Evolutionary conservation across 2,329 filamentous ascomycete genomes (phyloP).

Genomic region (Metarhizium brunneum): DNA sequence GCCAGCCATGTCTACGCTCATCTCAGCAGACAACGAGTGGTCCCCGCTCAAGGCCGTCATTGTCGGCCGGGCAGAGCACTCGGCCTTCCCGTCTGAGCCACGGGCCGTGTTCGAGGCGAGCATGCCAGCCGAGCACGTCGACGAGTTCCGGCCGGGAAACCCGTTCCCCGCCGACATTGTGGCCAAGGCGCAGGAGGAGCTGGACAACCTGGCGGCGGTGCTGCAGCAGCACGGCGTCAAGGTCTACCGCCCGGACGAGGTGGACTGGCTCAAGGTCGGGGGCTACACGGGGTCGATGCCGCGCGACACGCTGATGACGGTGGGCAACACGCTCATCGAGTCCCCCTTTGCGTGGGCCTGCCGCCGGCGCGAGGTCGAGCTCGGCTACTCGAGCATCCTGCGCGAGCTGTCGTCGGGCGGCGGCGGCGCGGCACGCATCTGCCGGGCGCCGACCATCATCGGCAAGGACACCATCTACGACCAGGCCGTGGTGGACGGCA

Average conservation of each 20-base stretch:
- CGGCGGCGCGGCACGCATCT: constrained; percentile 5
- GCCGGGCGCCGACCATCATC: constrained; percentile 6
- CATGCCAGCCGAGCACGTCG: constrained; percentile 8
- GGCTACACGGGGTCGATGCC: constrained; percentile 25
- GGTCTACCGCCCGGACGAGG: constrained; percentile 14
- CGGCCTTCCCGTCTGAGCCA: constrained; percentile 15
- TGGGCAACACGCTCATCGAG: constrained; percentile 22
- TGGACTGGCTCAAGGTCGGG: constrained; percentile 15
- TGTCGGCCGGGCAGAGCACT: constrained; percentile 17
- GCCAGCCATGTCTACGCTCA: constrained; percentile 1
- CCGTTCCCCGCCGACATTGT: constrained; percentile 14
- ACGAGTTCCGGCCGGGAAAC: constrained; percentile 11
- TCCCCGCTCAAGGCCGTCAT: constrained; percentile 16
- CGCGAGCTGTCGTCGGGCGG: not conserved
- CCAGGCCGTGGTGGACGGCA: not conserved
- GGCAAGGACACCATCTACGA: constrained; percentile 15
- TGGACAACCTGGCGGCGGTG: constrained; percentile 15
- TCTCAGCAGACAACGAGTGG: constrained; percentile 16
- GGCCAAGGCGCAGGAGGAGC: constrained; percentile 13
- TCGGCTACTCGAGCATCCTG: constrained; percentile 9
- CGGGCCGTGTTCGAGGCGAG: constrained; percentile 12
- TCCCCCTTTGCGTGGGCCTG: constrained; percentile 21
- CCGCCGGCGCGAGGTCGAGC: constrained; percentile 14
- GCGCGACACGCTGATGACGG: constrained; percentile 21
- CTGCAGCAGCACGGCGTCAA: constrained; percentile 13